Conservation (phyloP, 306 rosid species). For the Potentilla sterilis region DNA sequence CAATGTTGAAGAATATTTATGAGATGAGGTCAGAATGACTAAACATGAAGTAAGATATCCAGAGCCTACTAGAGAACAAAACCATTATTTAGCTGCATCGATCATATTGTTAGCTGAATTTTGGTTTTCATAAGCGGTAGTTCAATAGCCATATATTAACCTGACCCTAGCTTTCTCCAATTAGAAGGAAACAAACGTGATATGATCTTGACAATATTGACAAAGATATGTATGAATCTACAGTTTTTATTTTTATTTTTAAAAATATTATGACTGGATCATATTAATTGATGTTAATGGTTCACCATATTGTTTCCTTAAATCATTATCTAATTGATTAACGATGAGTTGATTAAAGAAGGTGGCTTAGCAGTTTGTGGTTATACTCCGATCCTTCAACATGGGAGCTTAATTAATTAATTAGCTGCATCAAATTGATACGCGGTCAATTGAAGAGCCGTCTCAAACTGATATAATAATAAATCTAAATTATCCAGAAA, state of each 20-base stretch:
- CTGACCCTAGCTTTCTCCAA: not conserved
- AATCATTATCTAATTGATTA: not conserved
- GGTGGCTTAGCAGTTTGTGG: not conserved
- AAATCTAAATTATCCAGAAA: too few species aligned
- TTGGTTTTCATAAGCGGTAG: too few species aligned
- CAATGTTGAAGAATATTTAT: not conserved
- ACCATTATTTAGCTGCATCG: too few species aligned
- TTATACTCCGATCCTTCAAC: not conserved
- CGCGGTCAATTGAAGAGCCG: not conserved
- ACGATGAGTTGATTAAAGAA: not conserved
- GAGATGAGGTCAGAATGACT: conserved; percentile 30
- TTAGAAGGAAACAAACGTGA: not conserved
- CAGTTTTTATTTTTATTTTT: not conserved
- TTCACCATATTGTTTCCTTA: conserved; percentile 4
- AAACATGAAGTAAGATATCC: conserved; percentile 23
- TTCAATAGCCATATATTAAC: too few species aligned
- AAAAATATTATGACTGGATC: not conserved
- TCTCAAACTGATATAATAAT: too few species aligned
- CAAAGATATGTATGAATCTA: not conserved
- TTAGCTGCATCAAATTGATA: not conserved
- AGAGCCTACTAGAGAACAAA: not conserved
- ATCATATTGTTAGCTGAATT: too few species aligned
- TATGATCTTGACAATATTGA: conserved; percentile 3
- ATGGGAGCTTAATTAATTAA: not conserved
- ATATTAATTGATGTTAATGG: conserved; percentile 6